A percentile compares a stretch with the other conserved stretches of the same genome.
These are phyloP conservation scores for Dianthus caryophyllus DNA, from an alignment of 148 eudicot genomes.

Conservation along the genomic window DNA sequence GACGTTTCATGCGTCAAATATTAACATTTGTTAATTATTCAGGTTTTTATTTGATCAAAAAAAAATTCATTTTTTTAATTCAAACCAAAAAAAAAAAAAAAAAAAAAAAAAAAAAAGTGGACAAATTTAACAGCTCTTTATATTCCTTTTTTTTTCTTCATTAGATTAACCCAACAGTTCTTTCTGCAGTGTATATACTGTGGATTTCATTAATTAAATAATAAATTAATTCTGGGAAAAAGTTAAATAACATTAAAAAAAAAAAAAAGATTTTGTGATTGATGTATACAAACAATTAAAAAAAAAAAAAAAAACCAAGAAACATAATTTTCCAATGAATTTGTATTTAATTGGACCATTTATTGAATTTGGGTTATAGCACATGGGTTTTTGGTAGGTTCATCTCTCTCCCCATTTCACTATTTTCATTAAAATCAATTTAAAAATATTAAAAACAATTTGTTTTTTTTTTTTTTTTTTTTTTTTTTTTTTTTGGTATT, in stretches of 20 bases:
- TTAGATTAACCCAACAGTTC: too few species aligned
- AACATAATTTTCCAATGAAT: neutral
- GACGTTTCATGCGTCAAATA: neutral
- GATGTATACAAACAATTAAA: too few species aligned
- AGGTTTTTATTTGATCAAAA: too few species aligned
- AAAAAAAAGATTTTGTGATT: too few species aligned
- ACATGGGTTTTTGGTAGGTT: slow-evolving; percentile 31
- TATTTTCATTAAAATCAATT: neutral
- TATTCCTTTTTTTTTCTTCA: neutral
- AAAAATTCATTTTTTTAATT: slow-evolving; percentile 9
- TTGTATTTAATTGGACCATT: slow-evolving; percentile 25
- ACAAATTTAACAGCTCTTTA: neutral
- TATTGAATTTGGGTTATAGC: slow-evolving; percentile 22
- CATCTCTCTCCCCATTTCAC: slow-evolving; percentile 9
- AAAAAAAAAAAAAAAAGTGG: too few species aligned
- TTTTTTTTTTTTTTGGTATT: too few species aligned
- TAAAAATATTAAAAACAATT: too few species aligned
- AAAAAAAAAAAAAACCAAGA: neutral
- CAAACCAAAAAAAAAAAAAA: neutral
- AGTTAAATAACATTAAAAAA: neutral
- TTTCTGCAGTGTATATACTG: too few species aligned
- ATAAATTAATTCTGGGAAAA: too few species aligned
- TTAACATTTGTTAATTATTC: neutral
- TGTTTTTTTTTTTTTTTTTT: neutral
- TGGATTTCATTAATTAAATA: too few species aligned